Evolutionary conservation across 306 rosid species (phyloP).

Genomic region (Purshia tridentata): DNA sequence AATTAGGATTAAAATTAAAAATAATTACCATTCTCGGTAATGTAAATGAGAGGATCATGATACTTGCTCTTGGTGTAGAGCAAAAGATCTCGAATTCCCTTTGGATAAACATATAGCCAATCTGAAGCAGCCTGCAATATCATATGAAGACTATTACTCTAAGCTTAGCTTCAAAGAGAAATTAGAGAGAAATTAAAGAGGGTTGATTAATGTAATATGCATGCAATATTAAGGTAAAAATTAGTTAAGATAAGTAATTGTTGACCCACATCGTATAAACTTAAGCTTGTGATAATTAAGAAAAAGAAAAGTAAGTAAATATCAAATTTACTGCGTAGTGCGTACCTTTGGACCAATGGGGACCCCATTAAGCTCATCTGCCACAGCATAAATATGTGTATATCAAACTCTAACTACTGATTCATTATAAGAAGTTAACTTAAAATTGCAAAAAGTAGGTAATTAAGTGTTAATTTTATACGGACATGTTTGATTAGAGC

Average conservation of each 20-base stretch:
- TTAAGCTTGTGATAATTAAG: too few species aligned
- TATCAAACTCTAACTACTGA: neutral
- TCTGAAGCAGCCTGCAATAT: conserved; percentile 24
- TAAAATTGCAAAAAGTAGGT: neutral
- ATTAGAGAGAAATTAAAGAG: too few species aligned
- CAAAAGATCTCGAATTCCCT: conserved; percentile 29
- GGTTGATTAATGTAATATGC: too few species aligned
- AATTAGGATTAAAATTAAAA: neutral
- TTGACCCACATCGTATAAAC: too few species aligned
- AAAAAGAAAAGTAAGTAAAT: too few species aligned
- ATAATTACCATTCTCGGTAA: conserved; percentile 42
- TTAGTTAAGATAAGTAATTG: too few species aligned
- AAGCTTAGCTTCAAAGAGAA: too few species aligned
- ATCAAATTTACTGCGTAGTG: neutral
- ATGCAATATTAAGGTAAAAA: too few species aligned
- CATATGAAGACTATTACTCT: too few species aligned
- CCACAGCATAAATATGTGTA: neutral
- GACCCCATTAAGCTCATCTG: conserved; percentile 43
- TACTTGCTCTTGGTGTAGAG: conserved; percentile 32
- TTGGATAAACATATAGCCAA: conserved; percentile 31
- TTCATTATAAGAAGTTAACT: neutral
- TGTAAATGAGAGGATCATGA: conserved; percentile 35
- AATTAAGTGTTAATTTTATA: neutral
- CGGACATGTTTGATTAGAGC: conserved; percentile 38
- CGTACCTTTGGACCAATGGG: conserved; percentile 46